Evolutionary conservation across 345 rosid species (phyloP), one percentile per base, ranked within the genome.

Genomic region (Trapa incisa): DNA sequence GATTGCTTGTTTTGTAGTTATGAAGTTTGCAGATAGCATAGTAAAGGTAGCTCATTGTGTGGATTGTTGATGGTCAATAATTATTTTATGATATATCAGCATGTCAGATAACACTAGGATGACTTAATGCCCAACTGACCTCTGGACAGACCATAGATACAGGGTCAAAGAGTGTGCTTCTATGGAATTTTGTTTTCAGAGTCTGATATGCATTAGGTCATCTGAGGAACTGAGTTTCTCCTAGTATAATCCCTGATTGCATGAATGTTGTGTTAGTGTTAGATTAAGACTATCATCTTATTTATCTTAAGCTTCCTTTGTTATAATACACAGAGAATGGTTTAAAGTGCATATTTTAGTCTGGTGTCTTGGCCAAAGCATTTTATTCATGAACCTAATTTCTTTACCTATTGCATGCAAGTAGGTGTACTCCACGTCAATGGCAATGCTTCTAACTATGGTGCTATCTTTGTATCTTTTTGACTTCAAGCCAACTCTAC

Each of bases 21-120:
- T 92, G 94, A 91, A 87, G 64, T 91, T 87, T 79, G 92, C 90
- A 67, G 98, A 89, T 83, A 91, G 91, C 73, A 91, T 89, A 67
- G 96, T 91, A 22, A 94, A 94, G 97, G 97, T 89, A 77, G 68
- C 42, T 35, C 54, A 58, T 67, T 80, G 37, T 50, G 15, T 5
- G 9, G 16, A 39, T 48, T 15, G 16, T 41, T 37, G 29, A 47
- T 37, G 65, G 60, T 62, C 47, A 47, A 39, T 57, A 33, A 9
- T 29, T 8, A 37, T 6, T 9, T 29, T 58, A 13, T 58, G 1
- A 58, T 9, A 58, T 58, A 37, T 35, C 29, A 58, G 63, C 12
- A 5, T 1, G 63, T 32, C 16, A 29, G 11, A 9, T 58, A 35
- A 58, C 0, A 58, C 35, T 12, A 35, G 15, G 10, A 58, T 58